Base-by-base conservation (phyloP, 306 rosid species). In the Erythrophleum fordii region DNA sequence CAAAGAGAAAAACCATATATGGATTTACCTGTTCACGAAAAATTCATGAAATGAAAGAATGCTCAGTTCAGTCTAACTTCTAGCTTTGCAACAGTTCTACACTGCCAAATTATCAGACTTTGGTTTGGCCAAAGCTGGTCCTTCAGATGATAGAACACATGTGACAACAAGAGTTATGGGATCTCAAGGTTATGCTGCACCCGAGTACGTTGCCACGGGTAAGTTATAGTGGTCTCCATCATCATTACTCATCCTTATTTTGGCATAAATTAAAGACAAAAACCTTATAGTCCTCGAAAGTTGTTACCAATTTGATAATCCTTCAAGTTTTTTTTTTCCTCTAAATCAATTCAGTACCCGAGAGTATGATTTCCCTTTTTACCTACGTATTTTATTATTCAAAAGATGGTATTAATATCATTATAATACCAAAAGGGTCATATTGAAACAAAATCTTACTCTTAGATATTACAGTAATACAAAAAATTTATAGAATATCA, bases 121-220 rank as follows among this genome's bases (percentile, higher is more conserved):
- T 78, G 99, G 99, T 71, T 87, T 91, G 85, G 99, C 97, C 23
- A 95, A 82, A 71, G 26, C 69, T 70, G 84, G 87, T 85, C 89
- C 96, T 77, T 88, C 94, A 17, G 90, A 53, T 18, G 93, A 90
- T 84, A 82, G 74, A 70, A 84, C 89, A 39, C 99, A 95, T 42
- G 73, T 95, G 65, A 78, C 99, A 62, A 95, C 99, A 68, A 41
- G 53, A 35, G 53, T 68, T 11, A 6, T 68, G 20, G 73, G 73
- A 68, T 0, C 73, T 8, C 0, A 48, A 35, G 97, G 97, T 77
- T 93, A 93, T 82, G 92, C 98, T 52, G 99, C 99, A 53, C 98
- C 97, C 0, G 97, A 93, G 86, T 95, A 93, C 64, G 35, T 91
- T 1, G 80, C 79, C 71, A 91, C 97, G 75, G 99, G 98, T 90